Evolutionary conservation across 164 flowering plant genomes (phyloP), one percentile per base, ranked within the genome.

Genomic region (Hamamelis virginiana): DNA sequence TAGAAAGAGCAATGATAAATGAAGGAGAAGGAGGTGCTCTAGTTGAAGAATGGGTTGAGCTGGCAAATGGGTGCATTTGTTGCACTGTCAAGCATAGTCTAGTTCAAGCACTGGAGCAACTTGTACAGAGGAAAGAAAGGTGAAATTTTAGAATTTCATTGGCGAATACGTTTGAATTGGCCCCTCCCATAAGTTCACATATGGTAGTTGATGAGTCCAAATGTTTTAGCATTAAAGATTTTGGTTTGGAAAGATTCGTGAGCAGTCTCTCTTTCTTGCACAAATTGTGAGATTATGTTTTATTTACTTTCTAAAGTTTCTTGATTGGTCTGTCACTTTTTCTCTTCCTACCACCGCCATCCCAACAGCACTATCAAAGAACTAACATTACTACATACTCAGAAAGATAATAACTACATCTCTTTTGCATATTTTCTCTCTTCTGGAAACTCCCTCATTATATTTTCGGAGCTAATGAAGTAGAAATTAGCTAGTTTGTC

Each of bases 11-110:
- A 5, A 91, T 95, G 97, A 91, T 92, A 52, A 95, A 95, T 69
- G 97, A 95, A 59, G 97, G 97, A 43, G 96, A 88, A 61, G 90
- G 84, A 10, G 97, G 98, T 1, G 84, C 87, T 0, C 80, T 95
- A 12, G 97, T 95, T 21, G 97, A 95, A 77, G 98, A 95, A 69
- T 95, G 99, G 99, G 99, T 95, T 25, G 99, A 95, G 83, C 86
- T 92, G 4, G 93, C 97, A n/a, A 95, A 95, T 86, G 99, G 97
- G 3, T 95, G 99, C 77, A 78, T 95, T 73, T 95, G 99, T 74
- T 95, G 99, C 80, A 92, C 97, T 53, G 99, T 95, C 28, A 92
- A 92, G 77, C 97, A 95, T 67, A 91, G 97, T 78, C 69, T 95
- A 56, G 98, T 95, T 72, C 98, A 92, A 80, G 98, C 98, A 12